These are phyloP conservation scores for Trichomonascaceae sp. DNA, from an alignment of 1,139 yeast species.

Conservation along the genomic window DNA sequence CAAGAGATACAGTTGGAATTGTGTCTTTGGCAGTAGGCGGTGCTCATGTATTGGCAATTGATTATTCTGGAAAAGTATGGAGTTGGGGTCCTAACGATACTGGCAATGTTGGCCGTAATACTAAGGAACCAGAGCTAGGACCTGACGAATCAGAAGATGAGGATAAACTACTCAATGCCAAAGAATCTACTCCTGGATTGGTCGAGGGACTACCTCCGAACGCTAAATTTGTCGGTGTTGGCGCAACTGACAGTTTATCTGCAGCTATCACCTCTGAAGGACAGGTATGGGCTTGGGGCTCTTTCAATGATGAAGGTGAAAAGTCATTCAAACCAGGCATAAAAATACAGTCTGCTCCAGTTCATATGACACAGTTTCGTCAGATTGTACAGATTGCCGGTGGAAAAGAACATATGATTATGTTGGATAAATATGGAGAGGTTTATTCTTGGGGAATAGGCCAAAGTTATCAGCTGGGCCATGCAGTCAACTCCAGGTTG, in stretches of 20 bases:
- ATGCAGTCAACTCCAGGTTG: conserved; percentile 35
- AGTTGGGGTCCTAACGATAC: conserved; percentile 98
- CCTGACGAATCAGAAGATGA: conserved; percentile 52
- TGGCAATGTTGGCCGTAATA: conserved; percentile 87
- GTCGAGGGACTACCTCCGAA: conserved; percentile 64
- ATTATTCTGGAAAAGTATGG: conserved; percentile 69
- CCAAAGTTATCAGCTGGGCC: conserved; percentile 85
- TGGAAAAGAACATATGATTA: conserved; percentile 88
- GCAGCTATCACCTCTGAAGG: conserved; percentile 77
- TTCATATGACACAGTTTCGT: conserved; percentile 53
- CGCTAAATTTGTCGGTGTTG: conserved; percentile 61
- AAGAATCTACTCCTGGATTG: conserved; percentile 79
- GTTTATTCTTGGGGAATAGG: conserved; percentile 98
- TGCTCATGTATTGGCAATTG: conserved; percentile 85
- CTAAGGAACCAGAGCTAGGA: conserved; percentile 36
- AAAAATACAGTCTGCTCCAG: conserved; percentile 60
- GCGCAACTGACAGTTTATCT: conserved; percentile 91
- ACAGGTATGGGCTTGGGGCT: conserved; percentile 96
- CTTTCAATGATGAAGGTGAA: conserved; percentile 86
- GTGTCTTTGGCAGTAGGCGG: conserved; percentile 93
- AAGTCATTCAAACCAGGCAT: conserved; percentile 72
- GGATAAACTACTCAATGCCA: conserved; percentile 79
- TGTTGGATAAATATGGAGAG: conserved; percentile 75
- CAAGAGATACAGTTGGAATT: conserved; percentile 54
- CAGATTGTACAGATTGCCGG: conserved; percentile 81